phyloP scores from a whole-genome alignment of 1,139 yeast genomes.

The Kluyveromyces marxianus region DNA sequence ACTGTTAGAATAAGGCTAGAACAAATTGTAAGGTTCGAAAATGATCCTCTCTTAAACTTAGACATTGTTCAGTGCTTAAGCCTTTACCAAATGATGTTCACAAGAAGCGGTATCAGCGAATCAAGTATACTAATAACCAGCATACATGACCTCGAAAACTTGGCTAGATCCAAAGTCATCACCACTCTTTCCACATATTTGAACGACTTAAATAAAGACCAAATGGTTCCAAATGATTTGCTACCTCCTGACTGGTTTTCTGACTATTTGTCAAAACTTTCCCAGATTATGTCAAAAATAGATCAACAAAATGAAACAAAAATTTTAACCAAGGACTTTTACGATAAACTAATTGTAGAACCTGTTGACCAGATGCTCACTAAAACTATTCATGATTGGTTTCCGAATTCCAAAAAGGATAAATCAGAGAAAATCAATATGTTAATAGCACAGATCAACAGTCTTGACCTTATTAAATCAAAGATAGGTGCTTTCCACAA shows the following conservation, averaged over 20 bases:
- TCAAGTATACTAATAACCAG: conserved; percentile 18
- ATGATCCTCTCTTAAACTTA: conserved; percentile 46
- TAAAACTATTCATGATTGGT: conserved; percentile 19
- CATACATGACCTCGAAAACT: conserved; percentile 14
- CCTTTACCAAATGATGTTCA: conserved; percentile 63
- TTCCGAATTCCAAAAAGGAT: conserved; percentile 26
- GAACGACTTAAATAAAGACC: conserved; percentile 32
- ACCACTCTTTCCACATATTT: conserved; percentile 14
- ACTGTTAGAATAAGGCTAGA: conserved; percentile 53
- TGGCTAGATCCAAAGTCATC: conserved; percentile 19
- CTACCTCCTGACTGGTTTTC: conserved; percentile 72
- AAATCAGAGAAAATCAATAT: conserved; percentile 18
- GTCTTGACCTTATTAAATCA: conserved; percentile 51
- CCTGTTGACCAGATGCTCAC: conserved; percentile 19
- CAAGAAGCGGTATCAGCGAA: conserved; percentile 34
- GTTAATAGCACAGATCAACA: conserved; percentile 46
- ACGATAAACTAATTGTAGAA: conserved; percentile 23
- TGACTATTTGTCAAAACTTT: conserved; percentile 38
- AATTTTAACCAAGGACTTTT: conserved; percentile 26
- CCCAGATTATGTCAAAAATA: conserved; percentile 44
- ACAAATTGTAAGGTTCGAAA: conserved; percentile 60
- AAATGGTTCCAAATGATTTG: conserved; percentile 29
- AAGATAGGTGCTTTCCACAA: conserved; percentile 39
- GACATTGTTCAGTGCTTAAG: conserved; percentile 57
- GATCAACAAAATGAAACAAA: conserved; percentile 31